Conservation (phyloP, 1,139 yeast species). For the Scheffersomyces parashehatae region DNA sequence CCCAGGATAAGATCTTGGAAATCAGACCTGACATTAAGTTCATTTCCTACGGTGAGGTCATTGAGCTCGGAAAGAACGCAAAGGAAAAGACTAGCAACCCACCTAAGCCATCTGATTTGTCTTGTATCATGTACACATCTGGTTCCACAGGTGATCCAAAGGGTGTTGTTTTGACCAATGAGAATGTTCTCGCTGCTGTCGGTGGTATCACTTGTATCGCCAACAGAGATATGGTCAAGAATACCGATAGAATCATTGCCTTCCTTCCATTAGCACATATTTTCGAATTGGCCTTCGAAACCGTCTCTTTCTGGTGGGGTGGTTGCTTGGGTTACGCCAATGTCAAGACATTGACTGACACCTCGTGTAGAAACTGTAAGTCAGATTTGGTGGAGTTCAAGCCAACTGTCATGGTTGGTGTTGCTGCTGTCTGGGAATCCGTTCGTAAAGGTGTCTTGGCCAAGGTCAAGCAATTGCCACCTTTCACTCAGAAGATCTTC, state of each 20-base stretch:
- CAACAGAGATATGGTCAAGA: conserved; percentile 49
- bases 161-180: conserved; percentile 87
- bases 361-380: conserved; percentile 77
- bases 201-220: conserved; percentile 79
- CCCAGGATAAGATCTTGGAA: conserved; percentile 57
- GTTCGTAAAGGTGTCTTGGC: conserved; percentile 88
- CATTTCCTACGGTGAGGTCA: conserved; percentile 63
- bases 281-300: conserved; percentile 87
- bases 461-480: conserved; percentile 69
- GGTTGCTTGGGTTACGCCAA: conserved; percentile 85
- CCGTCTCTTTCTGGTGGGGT: conserved; percentile 85
- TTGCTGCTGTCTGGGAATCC: conserved; percentile 98
- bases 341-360: conserved; percentile 87
- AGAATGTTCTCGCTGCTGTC: conserved; percentile 76
- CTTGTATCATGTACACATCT: conserved; percentile 97
- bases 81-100: conserved; percentile 18
- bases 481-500: conserved; percentile 73
- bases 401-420: conserved; percentile 97
- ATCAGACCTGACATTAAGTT: conserved; percentile 78
- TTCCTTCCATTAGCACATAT: conserved; percentile 96
- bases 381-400: conserved; percentile 86
- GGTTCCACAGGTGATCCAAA: conserved; percentile 98
- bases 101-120: conserved; percentile 72
- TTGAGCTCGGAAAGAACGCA: conserved; percentile 59
- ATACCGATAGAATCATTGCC: conserved; percentile 72